Base-by-base conservation (phyloP, 169 alveolate species). In the Eimeria praecox region DNA sequence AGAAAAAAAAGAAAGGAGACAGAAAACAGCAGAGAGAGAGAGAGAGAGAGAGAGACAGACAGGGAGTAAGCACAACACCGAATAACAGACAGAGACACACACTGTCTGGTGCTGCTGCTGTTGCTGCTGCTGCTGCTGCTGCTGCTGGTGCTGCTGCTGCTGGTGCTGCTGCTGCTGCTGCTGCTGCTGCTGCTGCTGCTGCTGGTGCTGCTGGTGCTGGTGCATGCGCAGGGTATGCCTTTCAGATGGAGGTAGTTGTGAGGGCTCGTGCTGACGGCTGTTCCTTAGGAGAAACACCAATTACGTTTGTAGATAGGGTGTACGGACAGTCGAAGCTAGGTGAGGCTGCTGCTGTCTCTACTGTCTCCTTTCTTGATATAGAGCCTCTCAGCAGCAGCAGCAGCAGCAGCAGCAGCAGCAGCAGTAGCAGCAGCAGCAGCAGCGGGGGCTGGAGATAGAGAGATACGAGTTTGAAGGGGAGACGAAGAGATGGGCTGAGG, bases 181-280 rank as follows among this genome's bases (percentile, higher is more conserved):
- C 27, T 59, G 30, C 18, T 59, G 27, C 69, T 59, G 69, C n/a
- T 59, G 69, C n/a, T 59, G 69, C 27, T 18, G 30, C 27, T 59
- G 69, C n/a, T 59, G 69, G 6, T 59, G 69, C n/a, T 59, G 69
- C 27, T 59, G 69, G 30, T 9, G 69, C 69, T 59, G 69, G 30
- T 14, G 18, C 69, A 59, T 59, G 69, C 69, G n/a, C 90, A 95
- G 99, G 99, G 38, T 99, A 98, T 96, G 99, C 98, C 30, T 99
- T 99, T 97, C 99, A 99, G 96, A 99, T 99, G 99, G 99, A 99
- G 97, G 98, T 99, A 49, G 98, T 98, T 64, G 98, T 98, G 52
- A 98, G 99, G 95, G 99, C 99, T 40, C 96, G 98, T 69, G 97
- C 97, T 96, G 95, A 95, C 75, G 98, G 98, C 40, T 98, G 97